These are phyloP conservation scores for Dictyostelium purpureum DNA, from an alignment of 78 protist genomes.

Conservation along the genomic window DNA sequence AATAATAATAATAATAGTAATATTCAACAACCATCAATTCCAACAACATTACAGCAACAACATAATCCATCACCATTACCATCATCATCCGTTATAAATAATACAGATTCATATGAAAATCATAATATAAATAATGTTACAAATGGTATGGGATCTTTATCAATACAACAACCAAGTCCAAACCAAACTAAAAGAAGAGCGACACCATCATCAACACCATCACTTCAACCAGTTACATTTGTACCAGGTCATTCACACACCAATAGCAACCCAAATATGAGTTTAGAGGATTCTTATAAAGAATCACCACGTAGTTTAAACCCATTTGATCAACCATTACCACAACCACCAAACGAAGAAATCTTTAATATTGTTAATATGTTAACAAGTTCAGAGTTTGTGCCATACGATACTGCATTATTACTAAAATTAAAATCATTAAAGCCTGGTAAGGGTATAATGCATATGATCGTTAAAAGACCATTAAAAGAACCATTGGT, in stretches of 20 bases:
- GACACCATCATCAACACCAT: conserved; percentile 5
- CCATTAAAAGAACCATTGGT: conserved; percentile 53
- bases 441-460: conserved; percentile 18
- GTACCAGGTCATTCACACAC: background rate
- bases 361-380: background rate
- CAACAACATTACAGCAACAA: background rate
- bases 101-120: background rate
- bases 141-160: background rate
- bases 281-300: background rate
- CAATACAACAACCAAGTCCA: conserved; percentile 9
- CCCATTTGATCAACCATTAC: background rate
- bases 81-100: background rate
- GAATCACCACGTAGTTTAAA: background rate
- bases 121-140: background rate
- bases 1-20: background rate
- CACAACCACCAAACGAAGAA: conserved; percentile 20
- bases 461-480: conserved; percentile 53
- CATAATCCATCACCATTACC: background rate
- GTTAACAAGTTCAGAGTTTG: background rate
- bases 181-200: background rate
- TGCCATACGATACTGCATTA: background rate
- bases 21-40: background rate
- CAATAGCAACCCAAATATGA: background rate
- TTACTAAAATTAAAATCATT: conserved; percentile 19
- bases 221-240: conserved; percentile 13